phyloP scores from a whole-genome alignment of 2,329 filamentous ascomycete species.

The Microdochium nivale region DNA sequence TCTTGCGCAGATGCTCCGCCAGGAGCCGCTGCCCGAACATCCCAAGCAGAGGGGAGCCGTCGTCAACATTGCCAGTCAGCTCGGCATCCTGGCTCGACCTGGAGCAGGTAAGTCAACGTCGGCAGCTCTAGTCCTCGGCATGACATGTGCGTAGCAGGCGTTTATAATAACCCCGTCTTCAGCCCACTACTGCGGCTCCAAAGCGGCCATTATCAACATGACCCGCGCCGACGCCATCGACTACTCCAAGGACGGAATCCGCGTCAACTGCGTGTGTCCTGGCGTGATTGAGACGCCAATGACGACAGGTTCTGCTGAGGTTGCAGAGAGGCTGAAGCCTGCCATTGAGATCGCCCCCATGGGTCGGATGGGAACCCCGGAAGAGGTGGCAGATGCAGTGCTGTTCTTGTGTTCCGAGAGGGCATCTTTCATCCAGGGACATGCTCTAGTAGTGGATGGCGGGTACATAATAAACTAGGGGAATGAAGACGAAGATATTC shows the following conservation, averaged over 20 bases:
- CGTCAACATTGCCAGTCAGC: conserved; percentile 43
- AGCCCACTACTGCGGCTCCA: conserved; percentile 50
- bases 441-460: conserved; percentile 43
- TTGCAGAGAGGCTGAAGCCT: conserved; percentile 26
- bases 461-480: conserved; percentile 38
- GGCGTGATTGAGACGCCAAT: conserved; percentile 38
- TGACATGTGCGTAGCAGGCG: not conserved
- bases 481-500: not conserved
- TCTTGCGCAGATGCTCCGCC: conserved; percentile 34
- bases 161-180: not conserved
- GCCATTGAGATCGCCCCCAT: conserved; percentile 38
- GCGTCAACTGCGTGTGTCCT: conserved; percentile 29
- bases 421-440: conserved; percentile 42
- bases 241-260: conserved; percentile 34
- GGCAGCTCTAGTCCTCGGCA: not conserved
- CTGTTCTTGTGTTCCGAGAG: conserved; percentile 39
- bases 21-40: conserved; percentile 31
- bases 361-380: conserved; percentile 38
- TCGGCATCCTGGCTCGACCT: conserved; percentile 39
- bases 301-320: conserved; percentile 29
- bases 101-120: conserved; percentile 26
- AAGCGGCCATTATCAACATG: conserved; percentile 49
- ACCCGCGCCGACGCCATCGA: conserved; percentile 48
- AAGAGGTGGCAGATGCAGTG: conserved; percentile 39
- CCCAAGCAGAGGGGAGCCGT: conserved; percentile 34